Evolutionary conservation across 176 grass and related monocot species (phyloP), one percentile per base, ranked within the genome.

Genomic region (Hsuehochloa calcarea): DNA sequence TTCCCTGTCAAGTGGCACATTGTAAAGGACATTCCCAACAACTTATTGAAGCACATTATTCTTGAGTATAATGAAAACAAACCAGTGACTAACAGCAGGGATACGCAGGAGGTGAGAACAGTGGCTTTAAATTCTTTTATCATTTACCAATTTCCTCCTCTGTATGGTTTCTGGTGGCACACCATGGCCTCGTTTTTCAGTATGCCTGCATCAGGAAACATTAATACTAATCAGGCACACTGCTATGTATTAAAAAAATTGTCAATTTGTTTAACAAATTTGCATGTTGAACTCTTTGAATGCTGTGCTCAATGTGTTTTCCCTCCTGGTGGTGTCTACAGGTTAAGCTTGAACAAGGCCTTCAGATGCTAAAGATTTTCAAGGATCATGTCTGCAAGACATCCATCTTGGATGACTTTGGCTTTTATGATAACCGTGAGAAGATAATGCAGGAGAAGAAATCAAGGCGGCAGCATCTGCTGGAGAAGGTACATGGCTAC

Each of bases 1-100:
- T 97, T 97, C 85, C 92, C 95, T 76, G 85, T 97, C 61, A 94
- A 94, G 87, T 97, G 95, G 95, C 95, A 97, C 82, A 88, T 97
- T 76, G 89, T 97, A n/a, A 97, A 97, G 85, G 95, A 97, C 88
- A 80, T 94, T n/a, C 89, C 95, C 47, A 97, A 97, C 90, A 89
- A 74, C 61, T 82, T 94, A 46, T 54, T 97, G 52, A 94, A 94
- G 85, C 90, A 97, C 77, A 97, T 97, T 50, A 91, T 85, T 75
- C 90, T 94, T 20, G 87, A 91, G 87, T 93, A 97, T 74, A 97
- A 97, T 62, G 94, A 97, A 68, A 97, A 92, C 78, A 97, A 97
- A 87, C 95, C 95, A 20, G 92, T 97, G 59, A 97, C 95, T 31
- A 94, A 97, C 83, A 91, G 95, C 75, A 88, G 95, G 86, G 92